These are phyloP conservation scores for Macrolepiota fuliginosa DNA, from an alignment of 768 basidiomycete genomes.

Conservation along the genomic window DNA sequence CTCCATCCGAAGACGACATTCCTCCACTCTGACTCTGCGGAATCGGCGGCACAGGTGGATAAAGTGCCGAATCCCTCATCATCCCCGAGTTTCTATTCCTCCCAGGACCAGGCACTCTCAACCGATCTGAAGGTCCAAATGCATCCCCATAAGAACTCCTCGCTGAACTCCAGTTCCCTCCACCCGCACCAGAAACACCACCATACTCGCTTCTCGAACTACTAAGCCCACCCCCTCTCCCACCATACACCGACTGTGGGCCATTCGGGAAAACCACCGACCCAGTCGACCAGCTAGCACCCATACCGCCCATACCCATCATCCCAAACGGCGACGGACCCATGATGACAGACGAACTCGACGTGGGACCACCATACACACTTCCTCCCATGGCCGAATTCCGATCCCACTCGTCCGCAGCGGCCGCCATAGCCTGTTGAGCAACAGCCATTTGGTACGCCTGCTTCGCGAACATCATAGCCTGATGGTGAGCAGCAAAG, in stretches of 20 bases:
- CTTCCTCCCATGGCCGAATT: constrained; percentile 57
- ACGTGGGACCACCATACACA: constrained; percentile 39
- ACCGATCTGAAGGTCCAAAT: constrained; percentile 38
- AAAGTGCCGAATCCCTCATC: constrained; percentile 37
- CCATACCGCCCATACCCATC: constrained; percentile 30
- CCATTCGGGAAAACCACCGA: constrained; percentile 50
- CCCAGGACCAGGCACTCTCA: constrained; percentile 3
- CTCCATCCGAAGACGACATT: neutral
- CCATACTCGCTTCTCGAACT: constrained; percentile 67
- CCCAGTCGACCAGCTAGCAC: constrained; percentile 42
- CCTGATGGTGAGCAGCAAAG: constrained; percentile 80
- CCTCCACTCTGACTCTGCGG: constrained; percentile 23
- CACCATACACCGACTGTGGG: constrained; percentile 55
- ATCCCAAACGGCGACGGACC: constrained; percentile 30
- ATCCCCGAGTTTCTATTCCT: constrained; percentile 15
- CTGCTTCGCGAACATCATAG: constrained; percentile 84
- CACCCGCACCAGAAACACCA: constrained; percentile 37
- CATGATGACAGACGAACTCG: constrained; percentile 17
- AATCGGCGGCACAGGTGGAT: constrained; percentile 40
- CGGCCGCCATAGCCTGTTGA: constrained; percentile 84
- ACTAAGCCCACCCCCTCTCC: constrained; percentile 36
- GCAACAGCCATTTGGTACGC: constrained; percentile 89
- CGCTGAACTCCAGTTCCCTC: constrained; percentile 52
- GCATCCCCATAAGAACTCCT: constrained; percentile 72
- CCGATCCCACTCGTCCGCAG: constrained; percentile 92